A percentile compares a stretch with the other conserved stretches of the same genome.
Conservation (phyloP, 129 eudicot species). For the Tagetes erecta region DNA sequence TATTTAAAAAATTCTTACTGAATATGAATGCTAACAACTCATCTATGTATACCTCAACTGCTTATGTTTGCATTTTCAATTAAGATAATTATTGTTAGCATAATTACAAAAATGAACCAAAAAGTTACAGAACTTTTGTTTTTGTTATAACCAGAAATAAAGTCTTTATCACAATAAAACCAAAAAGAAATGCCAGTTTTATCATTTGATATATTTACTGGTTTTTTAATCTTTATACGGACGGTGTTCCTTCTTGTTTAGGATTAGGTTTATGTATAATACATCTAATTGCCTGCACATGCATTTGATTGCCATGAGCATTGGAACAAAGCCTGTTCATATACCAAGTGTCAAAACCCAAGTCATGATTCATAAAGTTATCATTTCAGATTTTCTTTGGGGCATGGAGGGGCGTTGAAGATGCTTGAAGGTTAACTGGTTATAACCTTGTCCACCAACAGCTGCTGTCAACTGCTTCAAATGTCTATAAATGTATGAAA, state of each 20-base stretch:
- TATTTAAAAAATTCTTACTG: not conserved
- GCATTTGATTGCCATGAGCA: not conserved
- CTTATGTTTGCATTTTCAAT: constrained; percentile 6
- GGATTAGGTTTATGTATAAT: too few species aligned
- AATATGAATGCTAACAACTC: not conserved
- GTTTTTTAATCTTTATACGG: not conserved
- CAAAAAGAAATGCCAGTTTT: not conserved
- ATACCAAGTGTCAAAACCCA: constrained; percentile 5
- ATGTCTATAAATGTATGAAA: not conserved
- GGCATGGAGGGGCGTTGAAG: not conserved
- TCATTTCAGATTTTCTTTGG: not conserved
- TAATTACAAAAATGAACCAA: not conserved
- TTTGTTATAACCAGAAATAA: not conserved
- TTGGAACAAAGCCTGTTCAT: not conserved
- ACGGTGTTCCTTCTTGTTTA: too few species aligned
- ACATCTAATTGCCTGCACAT: not conserved
- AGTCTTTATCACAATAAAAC: not conserved
- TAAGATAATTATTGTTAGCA: not conserved
- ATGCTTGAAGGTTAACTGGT: not conserved
- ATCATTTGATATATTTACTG: not conserved
- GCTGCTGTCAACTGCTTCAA: not conserved
- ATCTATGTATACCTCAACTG: not conserved
- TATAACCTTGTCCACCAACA: constrained; percentile 2
- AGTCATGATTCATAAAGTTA: not conserved
- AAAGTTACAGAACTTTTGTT: not conserved